phyloP scores from a whole-genome alignment of 257 asterid species.

The Solanum clarkiae region DNA sequence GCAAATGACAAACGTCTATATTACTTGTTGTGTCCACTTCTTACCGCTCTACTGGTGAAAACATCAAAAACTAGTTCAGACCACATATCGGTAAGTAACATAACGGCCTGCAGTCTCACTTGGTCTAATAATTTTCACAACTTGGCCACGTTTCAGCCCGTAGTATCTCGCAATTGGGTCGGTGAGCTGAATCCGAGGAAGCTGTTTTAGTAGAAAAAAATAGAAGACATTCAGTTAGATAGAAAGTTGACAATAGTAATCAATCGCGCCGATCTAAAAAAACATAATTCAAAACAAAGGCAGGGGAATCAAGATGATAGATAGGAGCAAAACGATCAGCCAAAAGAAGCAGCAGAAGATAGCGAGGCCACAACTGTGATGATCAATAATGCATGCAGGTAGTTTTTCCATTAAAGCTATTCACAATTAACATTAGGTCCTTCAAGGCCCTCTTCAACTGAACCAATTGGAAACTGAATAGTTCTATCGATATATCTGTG shows the following conservation, averaged over 20 bases:
- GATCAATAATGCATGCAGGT: neutral
- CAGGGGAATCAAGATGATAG: neutral
- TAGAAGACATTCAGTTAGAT: neutral
- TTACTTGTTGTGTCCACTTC: neutral
- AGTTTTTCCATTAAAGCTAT: neutral
- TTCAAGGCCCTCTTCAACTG: neutral
- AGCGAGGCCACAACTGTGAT: neutral
- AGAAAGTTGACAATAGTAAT: neutral
- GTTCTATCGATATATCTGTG: neutral
- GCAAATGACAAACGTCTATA: neutral
- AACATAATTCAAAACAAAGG: neutral
- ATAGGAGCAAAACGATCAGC: neutral
- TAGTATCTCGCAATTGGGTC: conserved; percentile 80
- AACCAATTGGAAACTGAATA: neutral
- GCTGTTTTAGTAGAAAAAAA: conserved; percentile 21
- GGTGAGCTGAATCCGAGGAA: conserved; percentile 72
- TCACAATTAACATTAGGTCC: neutral
- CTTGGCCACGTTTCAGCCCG: conserved; percentile 71
- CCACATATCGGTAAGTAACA: conserved; percentile 68
- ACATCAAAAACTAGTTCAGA: conserved; percentile 16
- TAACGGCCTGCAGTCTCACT: conserved; percentile 94
- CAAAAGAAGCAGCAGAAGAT: neutral
- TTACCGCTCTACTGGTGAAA: neutral
- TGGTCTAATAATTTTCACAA: conserved; percentile 69
- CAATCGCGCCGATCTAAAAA: neutral